A percentile compares a stretch with the other conserved stretches of the same genome.
phyloP scores from a whole-genome alignment of 2,329 filamentous ascomycete genomes.

The Canariomyces notabilis region DNA sequence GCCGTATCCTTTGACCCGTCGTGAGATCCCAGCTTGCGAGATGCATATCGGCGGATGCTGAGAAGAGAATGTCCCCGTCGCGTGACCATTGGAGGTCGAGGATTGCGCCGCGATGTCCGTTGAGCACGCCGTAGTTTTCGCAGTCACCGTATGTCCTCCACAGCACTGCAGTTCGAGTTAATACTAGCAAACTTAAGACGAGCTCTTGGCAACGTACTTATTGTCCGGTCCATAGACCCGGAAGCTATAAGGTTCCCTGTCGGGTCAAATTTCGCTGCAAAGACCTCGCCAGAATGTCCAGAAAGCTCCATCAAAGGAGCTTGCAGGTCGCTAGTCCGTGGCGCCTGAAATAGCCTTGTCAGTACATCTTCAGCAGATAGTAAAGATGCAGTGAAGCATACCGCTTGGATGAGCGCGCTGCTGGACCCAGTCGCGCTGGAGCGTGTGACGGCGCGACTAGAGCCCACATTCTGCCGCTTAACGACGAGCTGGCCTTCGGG shows the following conservation, averaged over 20 bases:
- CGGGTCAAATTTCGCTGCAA: slow-evolving; percentile 83
- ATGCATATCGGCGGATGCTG: slow-evolving; percentile 88
- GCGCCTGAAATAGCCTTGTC: slow-evolving; percentile 47
- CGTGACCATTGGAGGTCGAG: slow-evolving; percentile 95
- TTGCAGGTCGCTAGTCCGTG: slow-evolving; percentile 76
- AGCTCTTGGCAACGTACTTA: slow-evolving; percentile 53
- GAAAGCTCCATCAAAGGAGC: slow-evolving; percentile 92
- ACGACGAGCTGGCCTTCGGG: slow-evolving; percentile 78
- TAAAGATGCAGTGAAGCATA: slow-evolving; percentile 30
- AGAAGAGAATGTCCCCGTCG: slow-evolving; percentile 85
- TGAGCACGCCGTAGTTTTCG: slow-evolving; percentile 87
- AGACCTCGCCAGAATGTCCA: slow-evolving; percentile 80
- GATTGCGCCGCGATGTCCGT: slow-evolving; percentile 84
- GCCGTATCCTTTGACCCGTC: slow-evolving; percentile 83
- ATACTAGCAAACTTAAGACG: background rate
- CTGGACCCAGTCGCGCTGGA: slow-evolving; percentile 45
- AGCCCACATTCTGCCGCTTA: slow-evolving; percentile 74
- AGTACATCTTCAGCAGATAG: background rate
- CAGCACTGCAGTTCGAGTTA: slow-evolving; percentile 55
- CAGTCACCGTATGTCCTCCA: slow-evolving; percentile 92
- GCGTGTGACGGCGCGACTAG: slow-evolving; percentile 44
- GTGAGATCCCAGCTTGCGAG: slow-evolving; percentile 94
- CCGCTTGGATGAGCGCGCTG: slow-evolving; percentile 46
- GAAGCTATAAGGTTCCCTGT: slow-evolving; percentile 87
- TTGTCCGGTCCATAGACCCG: slow-evolving; percentile 88